These are phyloP conservation scores for Maudiozyma saulgeensis DNA, from an alignment of 805 yeast species.

Conservation along the genomic window DNA sequence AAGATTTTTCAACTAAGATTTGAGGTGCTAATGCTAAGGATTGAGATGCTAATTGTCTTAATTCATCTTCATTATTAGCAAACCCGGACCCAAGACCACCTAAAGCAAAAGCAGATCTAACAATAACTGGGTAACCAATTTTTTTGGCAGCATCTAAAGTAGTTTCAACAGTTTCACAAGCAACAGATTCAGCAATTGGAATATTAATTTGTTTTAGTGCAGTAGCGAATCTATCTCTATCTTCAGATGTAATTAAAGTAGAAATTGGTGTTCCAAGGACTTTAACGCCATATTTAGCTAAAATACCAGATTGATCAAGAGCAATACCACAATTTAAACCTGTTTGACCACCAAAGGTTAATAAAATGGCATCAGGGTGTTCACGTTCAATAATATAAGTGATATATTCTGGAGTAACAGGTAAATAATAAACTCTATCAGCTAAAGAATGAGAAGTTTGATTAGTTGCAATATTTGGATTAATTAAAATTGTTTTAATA, in stretches of 20 bases:
- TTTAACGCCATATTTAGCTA: conserved; percentile 82
- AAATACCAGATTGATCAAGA: conserved; percentile 88
- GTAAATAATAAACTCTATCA: conserved; percentile 89
- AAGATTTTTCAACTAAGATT: conserved; percentile 89
- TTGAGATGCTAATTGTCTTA: conserved; percentile 80
- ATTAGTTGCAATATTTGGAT: conserved; percentile 94
- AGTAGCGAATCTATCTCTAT: conserved; percentile 89
- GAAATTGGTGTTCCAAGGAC: conserved; percentile 96
- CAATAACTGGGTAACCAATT: conserved; percentile 93
- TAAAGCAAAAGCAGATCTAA: conserved; percentile 92
- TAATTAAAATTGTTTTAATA: conserved; percentile 75
- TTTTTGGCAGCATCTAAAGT: conserved; percentile 81
- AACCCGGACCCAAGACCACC: conserved; percentile 98
- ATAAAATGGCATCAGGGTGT: conserved; percentile 88
- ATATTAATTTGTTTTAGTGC: conserved; percentile 92
- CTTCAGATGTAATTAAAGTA: conserved; percentile 94
- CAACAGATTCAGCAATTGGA: conserved; percentile 94
- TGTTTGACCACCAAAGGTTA: conserved; percentile 98
- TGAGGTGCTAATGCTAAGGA: conserved; percentile 88
- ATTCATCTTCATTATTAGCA: conserved; percentile 74
- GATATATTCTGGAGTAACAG: conserved; percentile 94
- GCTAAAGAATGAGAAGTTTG: conserved; percentile 94
- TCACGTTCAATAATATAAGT: conserved; percentile 93
- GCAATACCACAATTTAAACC: conserved; percentile 93
- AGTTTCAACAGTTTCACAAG: conserved; percentile 88